Base-by-base conservation (phyloP, 2,329 filamentous ascomycete genomes). In the Achaetomium macrosporum region DNA sequence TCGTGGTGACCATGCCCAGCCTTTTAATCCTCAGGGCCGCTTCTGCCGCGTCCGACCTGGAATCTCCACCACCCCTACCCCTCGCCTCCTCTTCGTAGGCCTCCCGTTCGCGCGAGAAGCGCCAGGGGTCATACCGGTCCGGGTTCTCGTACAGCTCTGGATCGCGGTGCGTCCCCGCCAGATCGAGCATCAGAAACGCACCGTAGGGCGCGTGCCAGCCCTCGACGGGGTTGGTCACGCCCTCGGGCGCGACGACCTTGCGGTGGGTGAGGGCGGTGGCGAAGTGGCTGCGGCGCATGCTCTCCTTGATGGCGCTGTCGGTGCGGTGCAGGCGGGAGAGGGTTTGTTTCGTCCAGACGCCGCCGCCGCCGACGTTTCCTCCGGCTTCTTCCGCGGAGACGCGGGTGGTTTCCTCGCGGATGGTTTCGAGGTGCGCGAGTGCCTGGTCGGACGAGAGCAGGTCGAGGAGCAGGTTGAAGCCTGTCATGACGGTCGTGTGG, bases 401-500 rank as follows among this genome's bases (percentile, higher is more conserved):
- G 1, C 63, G 57, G 1, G 57, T 44, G 1, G 73, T 68, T 53
- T 80, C 77, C 9, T 72, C 67, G n/a, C 72, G 68, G 11, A 80
- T 66, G 1, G 61, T 57, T 3, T 71, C 69, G 5, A 76, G 49
- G 19, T 68, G 70, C 1, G 59, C 58, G 36, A 64, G 63, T 1
- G 64, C 56, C 0, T 70, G 67, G 5, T 71, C 63, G 0, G 73
- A 67, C 1, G 70, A 63, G 35, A 78, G 63, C 7, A 80, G 61
- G 53, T 80, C 76, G 10, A 79, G 60, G 47, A 79, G 59, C 31
- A 72, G 66, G 33, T 71, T 72, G 42, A 75, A 73, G 2, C 73
- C 72, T 0, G 78, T 80, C 12, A 81, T 59, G 7, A 75, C 71
- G 0, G 79, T 81, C 1, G 79, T 83, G 64, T 83, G 79, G 25